Conservation (phyloP, 192 early-diverging fungal genomes). For the Geranomyces variabilis region DNA sequence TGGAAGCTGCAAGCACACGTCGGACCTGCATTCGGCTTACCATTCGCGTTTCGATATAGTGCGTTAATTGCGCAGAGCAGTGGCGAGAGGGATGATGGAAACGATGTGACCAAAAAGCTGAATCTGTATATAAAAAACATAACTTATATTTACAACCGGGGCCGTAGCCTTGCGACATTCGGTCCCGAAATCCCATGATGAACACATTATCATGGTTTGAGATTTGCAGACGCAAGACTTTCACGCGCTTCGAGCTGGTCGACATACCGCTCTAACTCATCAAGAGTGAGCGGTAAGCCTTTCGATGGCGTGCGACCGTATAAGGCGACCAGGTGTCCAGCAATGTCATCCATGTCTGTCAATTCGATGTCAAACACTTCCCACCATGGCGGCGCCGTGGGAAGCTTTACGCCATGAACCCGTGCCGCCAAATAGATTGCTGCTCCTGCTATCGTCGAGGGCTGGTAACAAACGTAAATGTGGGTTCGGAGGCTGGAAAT, state of each 20-base stretch:
- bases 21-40: not conserved
- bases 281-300: constrained; percentile 26
- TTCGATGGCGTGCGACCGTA: constrained; percentile 6
- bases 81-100: constrained; percentile 12
- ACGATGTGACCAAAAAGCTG: too few species aligned
- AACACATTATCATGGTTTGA: too few species aligned
- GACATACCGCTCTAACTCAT: constrained; percentile 6
- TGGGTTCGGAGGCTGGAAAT: constrained; percentile 66
- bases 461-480: constrained; percentile 75
- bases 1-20: not conserved
- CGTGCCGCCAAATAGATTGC: constrained; percentile 82
- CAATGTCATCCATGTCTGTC: constrained; percentile 58
- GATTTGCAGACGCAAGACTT: too few species aligned
- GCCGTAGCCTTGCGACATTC: too few species aligned
- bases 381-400: constrained; percentile 83
- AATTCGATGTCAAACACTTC: constrained; percentile 75
- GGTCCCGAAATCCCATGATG: too few species aligned
- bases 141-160: too few species aligned
- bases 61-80: constrained; percentile 9
- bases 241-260: not conserved
- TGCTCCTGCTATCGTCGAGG: constrained; percentile 82
- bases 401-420: constrained; percentile 66
- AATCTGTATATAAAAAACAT: too few species aligned
- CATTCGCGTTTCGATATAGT: not conserved
- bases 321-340: constrained; percentile 24